A percentile compares a stretch with the other conserved stretches of the same genome.
phyloP scores from a whole-genome alignment of 1,284 basidiomycete genomes.

The Malassezia nana region DNA sequence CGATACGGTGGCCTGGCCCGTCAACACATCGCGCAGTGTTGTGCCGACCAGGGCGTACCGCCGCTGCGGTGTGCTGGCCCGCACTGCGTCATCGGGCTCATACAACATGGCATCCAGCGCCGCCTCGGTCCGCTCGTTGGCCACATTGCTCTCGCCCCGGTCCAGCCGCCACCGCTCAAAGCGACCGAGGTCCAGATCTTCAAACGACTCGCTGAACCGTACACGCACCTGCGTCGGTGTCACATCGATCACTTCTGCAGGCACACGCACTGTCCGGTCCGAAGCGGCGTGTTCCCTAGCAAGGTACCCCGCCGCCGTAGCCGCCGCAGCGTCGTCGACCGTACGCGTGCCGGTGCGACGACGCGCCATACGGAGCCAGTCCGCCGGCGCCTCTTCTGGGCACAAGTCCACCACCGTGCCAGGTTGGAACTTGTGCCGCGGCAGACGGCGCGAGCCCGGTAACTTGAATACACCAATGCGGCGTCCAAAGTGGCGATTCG shows the following conservation, averaged over 20 bases:
- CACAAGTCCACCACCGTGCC: conserved; percentile 32
- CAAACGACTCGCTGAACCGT: conserved; percentile 27
- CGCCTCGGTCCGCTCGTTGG: conserved; percentile 60
- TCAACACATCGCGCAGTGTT: conserved; percentile 45
- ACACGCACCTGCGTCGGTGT: conserved; percentile 28
- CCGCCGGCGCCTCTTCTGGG: conserved; percentile 10
- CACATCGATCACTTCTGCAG: conserved; percentile 33
- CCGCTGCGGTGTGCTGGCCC: conserved; percentile 22
- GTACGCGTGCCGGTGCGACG: too few species aligned
- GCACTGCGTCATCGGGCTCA: conserved; percentile 53
- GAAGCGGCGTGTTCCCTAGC: not conserved
- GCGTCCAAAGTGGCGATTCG: conserved; percentile 31
- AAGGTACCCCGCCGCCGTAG: not conserved
- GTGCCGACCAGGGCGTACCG: conserved; percentile 31
- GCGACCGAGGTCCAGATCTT: conserved; percentile 60
- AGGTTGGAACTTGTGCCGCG: conserved; percentile 26
- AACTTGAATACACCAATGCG: conserved; percentile 35
- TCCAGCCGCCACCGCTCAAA: conserved; percentile 59
- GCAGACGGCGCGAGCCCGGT: conserved; percentile 25
- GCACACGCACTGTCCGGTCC: conserved; percentile 12
- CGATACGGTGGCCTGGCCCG: conserved; percentile 57
- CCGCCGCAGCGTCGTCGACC: not conserved
- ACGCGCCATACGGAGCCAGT: not conserved
- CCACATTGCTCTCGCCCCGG: conserved; percentile 59
- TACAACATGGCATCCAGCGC: conserved; percentile 59